Evolutionary conservation across 2,329 filamentous ascomycete genomes (phyloP).

Genomic region (Sporothrix schenckii): DNA sequence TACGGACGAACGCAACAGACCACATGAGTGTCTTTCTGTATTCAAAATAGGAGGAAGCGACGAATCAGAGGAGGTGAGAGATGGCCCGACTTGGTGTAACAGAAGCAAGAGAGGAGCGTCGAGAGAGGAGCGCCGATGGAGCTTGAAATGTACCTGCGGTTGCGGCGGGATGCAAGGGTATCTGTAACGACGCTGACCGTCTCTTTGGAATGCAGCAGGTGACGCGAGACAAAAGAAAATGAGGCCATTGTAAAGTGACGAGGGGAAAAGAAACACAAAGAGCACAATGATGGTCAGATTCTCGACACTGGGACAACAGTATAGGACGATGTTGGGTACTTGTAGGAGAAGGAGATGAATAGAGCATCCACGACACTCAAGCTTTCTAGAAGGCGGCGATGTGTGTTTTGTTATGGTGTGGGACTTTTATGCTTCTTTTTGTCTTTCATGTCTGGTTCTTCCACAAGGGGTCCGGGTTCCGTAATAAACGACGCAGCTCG

Average conservation of each 20-base stretch:
- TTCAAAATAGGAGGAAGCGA: neutral
- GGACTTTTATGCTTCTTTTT: neutral
- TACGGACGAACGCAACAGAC: neutral
- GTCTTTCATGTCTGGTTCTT: neutral
- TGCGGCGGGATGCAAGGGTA: constrained; percentile 20
- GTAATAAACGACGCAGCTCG: constrained; percentile 18
- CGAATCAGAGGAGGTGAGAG: neutral
- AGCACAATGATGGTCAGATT: constrained; percentile 15
- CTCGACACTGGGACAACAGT: too few relatives aligned
- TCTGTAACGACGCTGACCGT: constrained; percentile 2
- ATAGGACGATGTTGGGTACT: neutral
- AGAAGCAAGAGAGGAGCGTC: neutral
- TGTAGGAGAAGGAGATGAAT: neutral
- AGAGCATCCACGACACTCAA: neutral
- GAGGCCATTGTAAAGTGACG: neutral
- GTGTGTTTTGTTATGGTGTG: neutral
- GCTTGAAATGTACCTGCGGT: neutral
- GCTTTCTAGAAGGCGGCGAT: neutral
- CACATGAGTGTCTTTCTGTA: neutral
- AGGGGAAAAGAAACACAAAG: neutral
- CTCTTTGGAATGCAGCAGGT: neutral
- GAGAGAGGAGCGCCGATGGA: neutral
- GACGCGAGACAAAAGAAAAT: neutral
- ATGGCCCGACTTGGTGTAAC: neutral
- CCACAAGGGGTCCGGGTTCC: neutral